Percentiles rank a stretch among this genome's conserved stretches.
These are phyloP conservation scores for Eucalyptus caleyi DNA, from an alignment of 345 rosid species.

Conservation along the genomic window DNA sequence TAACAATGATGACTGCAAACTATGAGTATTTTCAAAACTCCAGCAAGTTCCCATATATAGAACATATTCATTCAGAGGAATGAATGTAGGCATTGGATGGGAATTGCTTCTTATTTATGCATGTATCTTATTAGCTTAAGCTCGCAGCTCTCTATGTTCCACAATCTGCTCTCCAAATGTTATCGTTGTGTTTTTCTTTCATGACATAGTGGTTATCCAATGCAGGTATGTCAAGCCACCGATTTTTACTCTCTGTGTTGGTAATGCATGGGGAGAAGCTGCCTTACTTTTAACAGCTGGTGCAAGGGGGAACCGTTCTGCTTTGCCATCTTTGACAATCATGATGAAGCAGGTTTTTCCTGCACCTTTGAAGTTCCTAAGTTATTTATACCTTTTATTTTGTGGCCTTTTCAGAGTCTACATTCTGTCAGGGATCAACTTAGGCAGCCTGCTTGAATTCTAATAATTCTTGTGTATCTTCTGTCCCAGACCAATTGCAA, in stretches of 20 bases:
- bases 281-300: conserved; percentile 78
- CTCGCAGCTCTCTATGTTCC: neutral
- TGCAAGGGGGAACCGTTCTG: conserved; percentile 48
- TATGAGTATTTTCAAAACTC: neutral
- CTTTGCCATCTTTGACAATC: conserved; percentile 56
- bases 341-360: conserved; percentile 53
- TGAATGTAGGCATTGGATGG: neutral
- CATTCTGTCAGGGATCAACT: neutral
- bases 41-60: neutral
- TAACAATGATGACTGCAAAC: neutral
- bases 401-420: neutral
- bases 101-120: neutral
- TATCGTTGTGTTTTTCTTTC: neutral
- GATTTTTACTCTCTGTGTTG: conserved; percentile 90
- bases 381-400: neutral
- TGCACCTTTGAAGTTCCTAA: neutral
- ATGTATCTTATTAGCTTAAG: neutral
- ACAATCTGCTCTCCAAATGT: neutral
- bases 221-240: conserved; percentile 73
- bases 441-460: neutral
- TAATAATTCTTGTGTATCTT: neutral
- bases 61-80: neutral
- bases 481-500: conserved; percentile 60
- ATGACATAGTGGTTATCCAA: neutral
- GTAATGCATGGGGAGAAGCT: conserved; percentile 99